Conservation (phyloP, 768 basidiomycete species). For the Tricholoma saponaceum region DNA sequence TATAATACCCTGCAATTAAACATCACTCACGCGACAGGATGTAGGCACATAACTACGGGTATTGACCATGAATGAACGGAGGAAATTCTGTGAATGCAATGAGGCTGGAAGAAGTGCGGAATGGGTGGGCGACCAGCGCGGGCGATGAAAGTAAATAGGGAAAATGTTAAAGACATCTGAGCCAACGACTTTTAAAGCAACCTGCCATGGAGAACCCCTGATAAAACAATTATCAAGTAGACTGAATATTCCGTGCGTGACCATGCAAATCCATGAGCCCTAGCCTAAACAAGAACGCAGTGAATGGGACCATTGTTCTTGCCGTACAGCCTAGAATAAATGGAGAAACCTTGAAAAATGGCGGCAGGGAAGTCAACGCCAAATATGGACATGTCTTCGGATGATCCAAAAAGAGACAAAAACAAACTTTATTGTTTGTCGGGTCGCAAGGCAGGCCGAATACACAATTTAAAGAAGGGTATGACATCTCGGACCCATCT, state of each 20-base stretch:
- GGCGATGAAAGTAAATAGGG: neutral
- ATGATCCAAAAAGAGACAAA: neutral
- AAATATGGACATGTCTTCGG: neutral
- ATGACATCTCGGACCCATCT: neutral
- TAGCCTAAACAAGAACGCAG: too few relatives aligned
- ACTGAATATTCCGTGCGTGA: neutral
- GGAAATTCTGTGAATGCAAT: neutral
- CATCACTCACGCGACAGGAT: neutral
- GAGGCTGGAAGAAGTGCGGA: neutral
- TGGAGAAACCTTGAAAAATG: neutral
- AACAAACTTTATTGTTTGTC: neutral
- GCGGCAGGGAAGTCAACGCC: neutral
- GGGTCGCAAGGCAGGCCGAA: neutral
- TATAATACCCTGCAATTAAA: neutral
- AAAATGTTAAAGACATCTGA: neutral
- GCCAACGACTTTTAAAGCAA: neutral
- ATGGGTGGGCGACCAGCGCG: neutral
- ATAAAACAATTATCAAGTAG: neutral
- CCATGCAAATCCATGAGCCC: too few relatives aligned
- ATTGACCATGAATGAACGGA: neutral
- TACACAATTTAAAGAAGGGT: neutral
- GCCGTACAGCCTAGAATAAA: neutral
- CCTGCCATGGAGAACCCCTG: neutral
- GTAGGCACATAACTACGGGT: neutral
- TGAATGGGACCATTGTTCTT: neutral